Conservation (phyloP, 495 filamentous ascomycete species). For the Penicillium turbatum region DNA sequence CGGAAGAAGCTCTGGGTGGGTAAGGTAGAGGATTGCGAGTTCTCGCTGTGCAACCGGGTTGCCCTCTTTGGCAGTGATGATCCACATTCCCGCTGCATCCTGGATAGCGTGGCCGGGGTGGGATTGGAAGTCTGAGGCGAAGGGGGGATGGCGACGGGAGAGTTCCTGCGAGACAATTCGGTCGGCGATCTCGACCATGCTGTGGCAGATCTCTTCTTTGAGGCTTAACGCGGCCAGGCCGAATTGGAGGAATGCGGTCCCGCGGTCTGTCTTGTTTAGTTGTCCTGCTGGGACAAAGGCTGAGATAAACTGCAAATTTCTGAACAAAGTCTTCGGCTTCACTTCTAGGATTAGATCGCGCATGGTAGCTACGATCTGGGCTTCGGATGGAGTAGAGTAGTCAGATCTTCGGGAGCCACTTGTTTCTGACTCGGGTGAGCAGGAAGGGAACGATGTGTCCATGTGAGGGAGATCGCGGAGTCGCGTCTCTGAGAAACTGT, state of each 20-base stretch:
- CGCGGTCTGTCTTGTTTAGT: conserved; percentile 79
- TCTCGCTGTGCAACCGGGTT: conserved; percentile 90
- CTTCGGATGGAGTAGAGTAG: conserved; percentile 43
- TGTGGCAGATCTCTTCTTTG: conserved; percentile 83
- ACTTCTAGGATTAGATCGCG: conserved; percentile 73
- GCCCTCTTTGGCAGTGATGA: conserved; percentile 91
- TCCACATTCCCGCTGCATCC: conserved; percentile 88
- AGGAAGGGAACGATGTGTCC: conserved; percentile 20
- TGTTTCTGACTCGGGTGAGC: conserved; percentile 33
- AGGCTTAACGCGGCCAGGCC: conserved; percentile 80
- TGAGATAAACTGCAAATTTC: conserved; percentile 92
- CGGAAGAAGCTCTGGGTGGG: conserved; percentile 82
- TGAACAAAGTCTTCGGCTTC: conserved; percentile 86
- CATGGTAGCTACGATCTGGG: conserved; percentile 70
- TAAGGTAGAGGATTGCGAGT: conserved; percentile 90
- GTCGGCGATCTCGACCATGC: conserved; percentile 75
- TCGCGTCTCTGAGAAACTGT: conserved; percentile 36
- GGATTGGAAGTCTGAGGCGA: conserved; percentile 32
- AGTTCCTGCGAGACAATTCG: conserved; percentile 43
- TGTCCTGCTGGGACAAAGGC: conserved; percentile 79
- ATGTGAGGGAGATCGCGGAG: conserved; percentile 10
- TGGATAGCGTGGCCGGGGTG: conserved; percentile 54
- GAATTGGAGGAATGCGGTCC: conserved; percentile 93
- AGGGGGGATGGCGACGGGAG: conserved; percentile 40
- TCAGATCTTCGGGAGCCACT: conserved; percentile 39